Conservation (phyloP, 257 asterid species). For the Linderniella brevidens region DNA sequence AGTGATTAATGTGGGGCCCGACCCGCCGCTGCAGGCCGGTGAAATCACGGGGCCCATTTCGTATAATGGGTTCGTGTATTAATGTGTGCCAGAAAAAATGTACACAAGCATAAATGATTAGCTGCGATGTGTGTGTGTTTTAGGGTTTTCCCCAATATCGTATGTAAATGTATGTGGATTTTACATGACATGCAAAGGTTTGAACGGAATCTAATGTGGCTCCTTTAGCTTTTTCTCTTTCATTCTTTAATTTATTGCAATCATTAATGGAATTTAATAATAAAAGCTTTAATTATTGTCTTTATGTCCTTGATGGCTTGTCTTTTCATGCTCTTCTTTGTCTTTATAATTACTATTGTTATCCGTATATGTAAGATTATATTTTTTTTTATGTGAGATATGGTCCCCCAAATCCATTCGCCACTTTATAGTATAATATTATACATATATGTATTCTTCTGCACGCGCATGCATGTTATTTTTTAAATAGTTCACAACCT, state of each 20-base stretch:
- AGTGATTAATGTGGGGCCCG: not conserved
- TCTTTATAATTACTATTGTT: constrained; percentile 11
- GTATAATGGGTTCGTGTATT: constrained; percentile 12
- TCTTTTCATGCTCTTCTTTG: constrained; percentile 26
- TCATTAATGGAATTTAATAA: too few relatives aligned
- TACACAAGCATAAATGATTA: not conserved
- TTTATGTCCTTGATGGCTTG: constrained; percentile 16
- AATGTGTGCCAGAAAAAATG: constrained; percentile 4
- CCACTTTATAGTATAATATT: too few relatives aligned
- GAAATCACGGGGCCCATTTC: constrained; percentile 19
- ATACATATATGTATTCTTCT: too few relatives aligned
- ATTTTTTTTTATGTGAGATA: constrained; percentile 8
- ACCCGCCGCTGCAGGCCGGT: not conserved
- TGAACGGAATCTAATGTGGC: not conserved
- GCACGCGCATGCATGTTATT: too few relatives aligned
- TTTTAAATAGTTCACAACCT: too few relatives aligned
- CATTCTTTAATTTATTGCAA: constrained; percentile 8
- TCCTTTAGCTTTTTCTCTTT: not conserved
- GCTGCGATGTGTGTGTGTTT: too few relatives aligned
- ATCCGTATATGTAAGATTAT: too few relatives aligned
- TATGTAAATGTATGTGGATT: constrained; percentile 14
- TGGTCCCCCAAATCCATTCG: too few relatives aligned
- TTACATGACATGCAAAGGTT: not conserved
- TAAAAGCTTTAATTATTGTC: too few relatives aligned
- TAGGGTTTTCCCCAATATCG: constrained; percentile 2